Evolutionary conservation across 768 basidiomycete species (phyloP).

Genomic region (Russula earlei): DNA sequence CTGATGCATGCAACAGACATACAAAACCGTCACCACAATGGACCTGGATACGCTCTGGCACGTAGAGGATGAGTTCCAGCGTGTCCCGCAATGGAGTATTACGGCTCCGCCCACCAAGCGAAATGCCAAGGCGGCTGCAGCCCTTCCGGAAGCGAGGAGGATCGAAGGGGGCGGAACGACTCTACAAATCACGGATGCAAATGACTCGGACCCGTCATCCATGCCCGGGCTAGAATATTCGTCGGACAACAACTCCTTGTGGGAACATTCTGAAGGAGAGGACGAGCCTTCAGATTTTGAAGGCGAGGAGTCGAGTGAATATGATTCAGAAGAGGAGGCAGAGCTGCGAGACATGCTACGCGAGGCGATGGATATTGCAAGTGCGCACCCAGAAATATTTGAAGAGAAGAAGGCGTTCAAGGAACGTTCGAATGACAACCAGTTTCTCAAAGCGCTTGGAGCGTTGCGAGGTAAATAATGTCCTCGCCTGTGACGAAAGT

Average conservation of each 20-base stretch:
- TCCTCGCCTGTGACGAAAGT: neutral
- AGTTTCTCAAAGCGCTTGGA: conserved; percentile 68
- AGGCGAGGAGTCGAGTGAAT: conserved; percentile 33
- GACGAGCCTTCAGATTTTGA: conserved; percentile 32
- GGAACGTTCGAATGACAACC: conserved; percentile 57
- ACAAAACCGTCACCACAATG: conserved; percentile 4
- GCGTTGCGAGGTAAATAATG: conserved; percentile 52
- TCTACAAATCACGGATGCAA: conserved; percentile 44
- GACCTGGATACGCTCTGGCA: conserved; percentile 14
- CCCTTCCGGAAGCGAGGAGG: neutral
- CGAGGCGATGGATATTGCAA: conserved; percentile 65
- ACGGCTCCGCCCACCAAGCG: conserved; percentile 29
- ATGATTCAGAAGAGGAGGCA: conserved; percentile 64
- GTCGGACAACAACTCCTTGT: conserved; percentile 34
- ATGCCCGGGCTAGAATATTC: conserved; percentile 64
- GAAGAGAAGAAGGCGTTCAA: conserved; percentile 36
- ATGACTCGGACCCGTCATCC: conserved; percentile 37
- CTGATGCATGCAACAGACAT: conserved; percentile 7
- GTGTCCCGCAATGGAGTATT: conserved; percentile 9
- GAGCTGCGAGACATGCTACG: conserved; percentile 48
- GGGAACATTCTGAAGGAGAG: conserved; percentile 30
- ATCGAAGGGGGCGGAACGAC: conserved; percentile 7
- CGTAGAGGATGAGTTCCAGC: conserved; percentile 12
- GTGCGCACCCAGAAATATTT: conserved; percentile 47
- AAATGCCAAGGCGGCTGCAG: conserved; percentile 17